Evolutionary conservation across 768 basidiomycete genomes (phyloP).

Genomic region (Boletales sp.): DNA sequence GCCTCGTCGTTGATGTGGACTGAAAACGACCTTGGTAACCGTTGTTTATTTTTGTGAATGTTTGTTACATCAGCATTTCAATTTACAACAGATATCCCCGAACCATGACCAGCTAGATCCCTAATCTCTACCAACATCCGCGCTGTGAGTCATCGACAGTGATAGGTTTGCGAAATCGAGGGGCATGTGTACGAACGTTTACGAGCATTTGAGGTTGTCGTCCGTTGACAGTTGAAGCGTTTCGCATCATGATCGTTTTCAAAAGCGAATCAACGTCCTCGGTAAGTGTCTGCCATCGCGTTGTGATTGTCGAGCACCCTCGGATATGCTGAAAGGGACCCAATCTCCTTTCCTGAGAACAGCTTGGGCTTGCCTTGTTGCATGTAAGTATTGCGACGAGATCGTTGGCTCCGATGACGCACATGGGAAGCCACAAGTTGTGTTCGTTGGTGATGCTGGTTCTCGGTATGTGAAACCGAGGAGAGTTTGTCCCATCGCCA

Average conservation of each 20-base stretch:
- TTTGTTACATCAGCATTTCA: constrained; percentile 4
- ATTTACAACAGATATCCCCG: not conserved
- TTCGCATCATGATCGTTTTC: not conserved
- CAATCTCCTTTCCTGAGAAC: constrained; percentile 1
- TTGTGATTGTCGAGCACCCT: not conserved
- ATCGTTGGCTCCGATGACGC: too few species aligned
- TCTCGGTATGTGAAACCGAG: constrained; percentile 8
- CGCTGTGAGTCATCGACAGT: not conserved
- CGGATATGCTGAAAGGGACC: constrained; percentile 1
- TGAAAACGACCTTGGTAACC: constrained; percentile 11
- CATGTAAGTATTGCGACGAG: too few species aligned
- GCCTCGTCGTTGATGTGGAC: constrained; percentile 57
- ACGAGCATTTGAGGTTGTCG: not conserved
- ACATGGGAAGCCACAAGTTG: constrained; percentile 5
- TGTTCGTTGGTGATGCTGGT: not conserved
- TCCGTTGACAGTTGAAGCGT: not conserved
- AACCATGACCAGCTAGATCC: too few species aligned
- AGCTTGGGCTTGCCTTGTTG: not conserved
- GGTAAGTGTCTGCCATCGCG: not conserved
- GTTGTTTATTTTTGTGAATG: constrained; percentile 2
- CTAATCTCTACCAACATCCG: not conserved
- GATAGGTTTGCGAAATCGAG: not conserved
- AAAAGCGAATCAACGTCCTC: not conserved
- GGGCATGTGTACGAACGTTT: not conserved
- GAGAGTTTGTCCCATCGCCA: constrained; percentile 35